phyloP scores from a whole-genome alignment of 352 stramenopile species.

The Phytophthora agathidicida region DNA sequence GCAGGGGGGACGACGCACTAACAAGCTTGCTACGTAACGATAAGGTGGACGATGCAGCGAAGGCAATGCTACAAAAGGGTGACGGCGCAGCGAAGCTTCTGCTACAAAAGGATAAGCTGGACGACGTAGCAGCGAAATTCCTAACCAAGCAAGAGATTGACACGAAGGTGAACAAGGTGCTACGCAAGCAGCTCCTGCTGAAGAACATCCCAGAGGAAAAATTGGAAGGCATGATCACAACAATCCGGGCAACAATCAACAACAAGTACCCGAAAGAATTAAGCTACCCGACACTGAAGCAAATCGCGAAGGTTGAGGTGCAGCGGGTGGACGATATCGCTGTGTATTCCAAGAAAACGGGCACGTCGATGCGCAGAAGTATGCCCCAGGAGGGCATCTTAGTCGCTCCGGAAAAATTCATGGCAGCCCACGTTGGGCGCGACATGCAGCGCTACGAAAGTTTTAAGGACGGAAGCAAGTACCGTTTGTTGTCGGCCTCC shows the following conservation, averaged over 20 bases:
- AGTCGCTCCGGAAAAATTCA: not conserved
- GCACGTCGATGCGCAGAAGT: slow-evolving; percentile 1
- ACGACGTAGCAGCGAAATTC: not conserved
- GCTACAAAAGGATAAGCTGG: no score
- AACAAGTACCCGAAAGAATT: not conserved
- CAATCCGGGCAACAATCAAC: no score
- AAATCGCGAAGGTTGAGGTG: not conserved
- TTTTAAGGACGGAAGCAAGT: not conserved
- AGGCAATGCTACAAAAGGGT: no score
- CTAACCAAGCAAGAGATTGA: no score
- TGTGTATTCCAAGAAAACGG: slow-evolving; percentile 1
- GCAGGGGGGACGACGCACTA: no score
- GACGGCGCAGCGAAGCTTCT: no score
- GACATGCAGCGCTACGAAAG: not conserved
- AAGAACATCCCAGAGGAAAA: not conserved
- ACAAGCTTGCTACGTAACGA: no score
- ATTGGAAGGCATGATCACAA: no score
- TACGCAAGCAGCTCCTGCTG: no score
- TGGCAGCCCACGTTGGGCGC: slow-evolving; percentile 1
- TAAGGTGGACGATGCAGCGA: no score
- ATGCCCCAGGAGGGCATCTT: not conserved
- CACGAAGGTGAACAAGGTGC: no score
- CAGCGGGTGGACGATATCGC: no score
- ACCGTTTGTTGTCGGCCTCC: not conserved
- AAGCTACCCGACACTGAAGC: not conserved